Evolutionary conservation across 176 grass and related monocot genomes (phyloP).

Genomic region (Panicum miliaceum): DNA sequence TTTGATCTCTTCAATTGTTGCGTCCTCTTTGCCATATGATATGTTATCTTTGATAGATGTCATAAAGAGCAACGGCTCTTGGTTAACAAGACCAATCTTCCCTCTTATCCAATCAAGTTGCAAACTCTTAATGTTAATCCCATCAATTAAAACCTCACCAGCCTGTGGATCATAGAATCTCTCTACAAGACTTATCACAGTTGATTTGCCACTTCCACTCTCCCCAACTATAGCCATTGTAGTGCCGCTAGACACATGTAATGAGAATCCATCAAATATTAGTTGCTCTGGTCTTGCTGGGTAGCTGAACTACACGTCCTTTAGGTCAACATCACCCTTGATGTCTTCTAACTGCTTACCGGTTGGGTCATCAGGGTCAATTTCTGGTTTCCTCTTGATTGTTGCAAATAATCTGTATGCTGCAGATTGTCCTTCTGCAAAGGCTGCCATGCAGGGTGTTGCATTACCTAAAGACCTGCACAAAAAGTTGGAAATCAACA

Average conservation of each 20-base stretch:
- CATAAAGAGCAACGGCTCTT: conserved; percentile 88
- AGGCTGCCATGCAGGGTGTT: conserved; percentile 72
- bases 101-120: conserved; percentile 75
- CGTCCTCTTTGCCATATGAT: conserved; percentile 79
- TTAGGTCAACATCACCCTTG: conserved; percentile 75
- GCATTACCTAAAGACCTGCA: conserved; percentile 83
- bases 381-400: conserved; percentile 81
- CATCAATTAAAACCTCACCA: conserved; percentile 85
- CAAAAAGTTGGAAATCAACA: conserved; percentile 2
- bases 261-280: conserved; percentile 85
- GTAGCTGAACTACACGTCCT: conserved; percentile 83
- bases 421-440: conserved; percentile 81
- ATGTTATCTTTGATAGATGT: conserved; percentile 88
- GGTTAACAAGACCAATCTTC: conserved; percentile 88
- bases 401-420: conserved; percentile 79
- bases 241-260: conserved; percentile 64
- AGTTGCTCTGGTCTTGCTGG: conserved; percentile 76
- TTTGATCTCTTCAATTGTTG: conserved; percentile 80
- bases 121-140: conserved; percentile 74
- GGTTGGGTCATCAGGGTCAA: conserved; percentile 67
- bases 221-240: conserved; percentile 93
- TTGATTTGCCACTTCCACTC: conserved; percentile 94
- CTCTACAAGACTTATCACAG: conserved; percentile 78
- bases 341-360: conserved; percentile 62
- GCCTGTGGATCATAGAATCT: conserved; percentile 88